Percentiles rank a stretch among this genome's conserved stretches.
phyloP scores from a whole-genome alignment of 768 basidiomycete species.

The Albatrellus ellisii region DNA sequence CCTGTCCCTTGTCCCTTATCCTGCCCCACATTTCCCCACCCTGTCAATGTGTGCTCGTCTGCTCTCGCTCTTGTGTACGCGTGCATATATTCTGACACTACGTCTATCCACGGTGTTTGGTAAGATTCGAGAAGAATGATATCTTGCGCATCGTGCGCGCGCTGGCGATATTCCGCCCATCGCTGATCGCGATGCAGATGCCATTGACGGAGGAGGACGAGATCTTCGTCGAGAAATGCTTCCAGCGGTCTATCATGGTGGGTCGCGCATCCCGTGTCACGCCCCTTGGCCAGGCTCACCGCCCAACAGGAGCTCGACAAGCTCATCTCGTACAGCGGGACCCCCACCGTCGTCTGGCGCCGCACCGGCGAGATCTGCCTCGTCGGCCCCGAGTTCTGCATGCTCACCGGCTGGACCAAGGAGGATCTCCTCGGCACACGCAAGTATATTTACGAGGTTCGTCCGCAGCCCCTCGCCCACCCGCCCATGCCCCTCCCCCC shows the following conservation, averaged over 20 bases:
- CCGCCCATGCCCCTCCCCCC: no score
- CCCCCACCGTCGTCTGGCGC: constrained; percentile 96
- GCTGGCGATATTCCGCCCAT: constrained; percentile 91
- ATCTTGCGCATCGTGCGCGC: constrained; percentile 90
- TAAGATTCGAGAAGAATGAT: constrained; percentile 91
- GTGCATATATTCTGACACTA: no score
- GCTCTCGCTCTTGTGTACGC: no score
- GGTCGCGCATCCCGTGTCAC: constrained; percentile 18
- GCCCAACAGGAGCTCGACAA: constrained; percentile 79
- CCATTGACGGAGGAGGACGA: constrained; percentile 93
- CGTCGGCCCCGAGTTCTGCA: constrained; percentile 92
- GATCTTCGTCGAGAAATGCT: constrained; percentile 90
- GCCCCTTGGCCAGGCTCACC: constrained; percentile 4
- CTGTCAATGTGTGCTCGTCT: background rate
- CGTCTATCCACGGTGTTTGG: no score
- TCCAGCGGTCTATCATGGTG: constrained; percentile 86
- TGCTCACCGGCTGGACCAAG: constrained; percentile 83
- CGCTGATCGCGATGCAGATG: constrained; percentile 96
- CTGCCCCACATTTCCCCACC: background rate
- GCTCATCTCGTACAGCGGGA: constrained; percentile 92
- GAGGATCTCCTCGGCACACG: constrained; percentile 58
- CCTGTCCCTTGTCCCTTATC: background rate
- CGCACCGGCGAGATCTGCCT: constrained; percentile 96
- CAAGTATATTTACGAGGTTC: constrained; percentile 58
- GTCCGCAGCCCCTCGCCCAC: constrained; percentile 13